phyloP scores from a whole-genome alignment of 1,139 yeast genomes.

The Geotrichum restrictum region DNA sequence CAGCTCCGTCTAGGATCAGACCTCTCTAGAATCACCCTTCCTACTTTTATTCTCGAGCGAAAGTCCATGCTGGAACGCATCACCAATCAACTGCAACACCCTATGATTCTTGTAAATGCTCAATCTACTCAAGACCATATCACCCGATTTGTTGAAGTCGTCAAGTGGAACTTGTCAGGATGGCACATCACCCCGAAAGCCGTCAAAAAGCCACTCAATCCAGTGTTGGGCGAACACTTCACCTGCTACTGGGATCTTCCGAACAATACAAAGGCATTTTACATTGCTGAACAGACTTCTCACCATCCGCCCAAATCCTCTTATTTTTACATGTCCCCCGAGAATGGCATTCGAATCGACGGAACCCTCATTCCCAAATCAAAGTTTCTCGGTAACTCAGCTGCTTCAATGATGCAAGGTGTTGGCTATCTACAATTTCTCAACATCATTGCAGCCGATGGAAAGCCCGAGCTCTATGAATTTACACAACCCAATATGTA shows the following conservation, averaged over 20 bases:
- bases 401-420: slow-evolving; percentile 98
- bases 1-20: slow-evolving; percentile 93
- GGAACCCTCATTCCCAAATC: slow-evolving; percentile 87
- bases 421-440: slow-evolving; percentile 67
- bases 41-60: slow-evolving; percentile 90
- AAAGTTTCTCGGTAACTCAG: slow-evolving; percentile 85
- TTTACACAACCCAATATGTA: slow-evolving; percentile 93
- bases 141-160: slow-evolving; percentile 65
- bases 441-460: slow-evolving; percentile 47
- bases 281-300: slow-evolving; percentile 88
- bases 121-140: slow-evolving; percentile 53
- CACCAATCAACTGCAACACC: slow-evolving; percentile 83
- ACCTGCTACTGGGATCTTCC: slow-evolving; percentile 89
- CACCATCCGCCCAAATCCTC: slow-evolving; percentile 99
- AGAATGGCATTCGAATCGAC: slow-evolving; percentile 74
- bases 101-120: slow-evolving; percentile 69
- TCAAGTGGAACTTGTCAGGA: slow-evolving; percentile 86
- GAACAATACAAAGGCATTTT: slow-evolving; percentile 65
- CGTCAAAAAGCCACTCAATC: slow-evolving; percentile 93
- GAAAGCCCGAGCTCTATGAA: slow-evolving; percentile 59
- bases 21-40: slow-evolving; percentile 81
- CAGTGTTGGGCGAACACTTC: slow-evolving; percentile 87
- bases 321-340: slow-evolving; percentile 83
- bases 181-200: slow-evolving; percentile 99
- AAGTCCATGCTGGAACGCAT: slow-evolving; percentile 95